Base-by-base conservation (phyloP, 768 basidiomycete species). In the Lactarius sanguifluus region DNA sequence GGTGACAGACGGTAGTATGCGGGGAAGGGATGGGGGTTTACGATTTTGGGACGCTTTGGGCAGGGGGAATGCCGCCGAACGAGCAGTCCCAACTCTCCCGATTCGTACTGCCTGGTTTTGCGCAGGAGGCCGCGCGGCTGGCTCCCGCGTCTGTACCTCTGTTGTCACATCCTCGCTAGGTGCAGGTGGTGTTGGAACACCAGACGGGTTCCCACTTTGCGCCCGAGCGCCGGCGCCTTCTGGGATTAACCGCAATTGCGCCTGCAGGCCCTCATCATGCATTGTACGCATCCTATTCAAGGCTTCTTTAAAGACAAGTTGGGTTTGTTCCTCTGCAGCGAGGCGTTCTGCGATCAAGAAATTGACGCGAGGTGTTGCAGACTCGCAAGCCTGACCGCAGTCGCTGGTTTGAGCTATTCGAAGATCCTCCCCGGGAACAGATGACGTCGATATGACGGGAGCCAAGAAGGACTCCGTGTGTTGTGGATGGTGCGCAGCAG, bases 191-290 rank as follows among this genome's bases (percentile, higher is more conserved):
- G 38, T 40, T 10, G 66, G 25, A 47, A 43, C 52, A 47, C 59
- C 57, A 47, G 58, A 38, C 20, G 54, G 58, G 7, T 28, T 64
- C 43, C 62, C 34, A 38, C 41, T 56, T 64, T 47, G 62, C 28
- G 43, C 52, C 66, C 34, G 66, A 67, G 62, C 62, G 62, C 66
- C 45, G 28, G 58, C 41, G 57, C 52, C 41, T 12, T 67, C 61
- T 56, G 50, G 41, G 57, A 59, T 64, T 36, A 47, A 59, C 12
- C 23, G 41, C 43, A 60, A 60, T 32, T 60, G 62, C 20, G 58
- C 66, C 62, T 67, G 66, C 66, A 67, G 66, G 66, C 66, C 40
- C 66, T 67, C 66, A 40, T 67, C 66, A 40, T 58, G 66, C 66
- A 67, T 64, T 28, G 54, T 67, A 47, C 34, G 66, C 66, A 67